phyloP scores from a whole-genome alignment of 371 early-diverging fungal species.

The Chytridium lagenaria region DNA sequence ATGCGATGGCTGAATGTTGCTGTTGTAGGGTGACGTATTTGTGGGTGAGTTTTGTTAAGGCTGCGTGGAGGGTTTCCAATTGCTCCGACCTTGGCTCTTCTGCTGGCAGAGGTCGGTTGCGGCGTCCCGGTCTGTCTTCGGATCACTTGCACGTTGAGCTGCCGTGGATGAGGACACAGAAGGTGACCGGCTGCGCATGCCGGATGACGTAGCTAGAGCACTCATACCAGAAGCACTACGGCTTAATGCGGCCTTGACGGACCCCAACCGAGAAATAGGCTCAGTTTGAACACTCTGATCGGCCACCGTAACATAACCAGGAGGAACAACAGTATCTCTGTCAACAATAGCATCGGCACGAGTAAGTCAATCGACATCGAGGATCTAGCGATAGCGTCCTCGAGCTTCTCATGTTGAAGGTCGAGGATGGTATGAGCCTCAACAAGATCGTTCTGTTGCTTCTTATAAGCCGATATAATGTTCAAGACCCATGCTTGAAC shows the following conservation, averaged over 20 bases:
- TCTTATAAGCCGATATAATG: conserved; percentile 13
- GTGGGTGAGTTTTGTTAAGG: conserved; percentile 29
- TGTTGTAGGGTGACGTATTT: conserved; percentile 33
- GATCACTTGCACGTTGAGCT: no score
- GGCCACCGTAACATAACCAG: background rate
- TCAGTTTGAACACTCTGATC: conserved; percentile 5
- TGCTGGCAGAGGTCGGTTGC: no score
- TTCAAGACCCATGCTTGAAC: conserved; percentile 27
- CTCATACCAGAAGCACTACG: background rate
- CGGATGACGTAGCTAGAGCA: background rate
- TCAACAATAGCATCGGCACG: background rate
- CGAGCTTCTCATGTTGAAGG: conserved; percentile 38
- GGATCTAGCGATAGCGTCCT: conserved; percentile 23
- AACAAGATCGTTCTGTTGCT: conserved; percentile 15
- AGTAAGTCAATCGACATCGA: conserved; percentile 8
- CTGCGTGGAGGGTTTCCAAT: conserved; percentile 28
- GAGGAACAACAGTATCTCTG: background rate
- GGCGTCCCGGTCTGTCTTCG: no score
- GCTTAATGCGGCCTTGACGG: background rate
- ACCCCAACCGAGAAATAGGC: no score
- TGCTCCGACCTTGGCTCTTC: background rate
- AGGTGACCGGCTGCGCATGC: no score
- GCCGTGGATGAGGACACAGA: no score
- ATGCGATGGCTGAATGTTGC: conserved; percentile 10
- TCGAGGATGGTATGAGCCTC: conserved; percentile 30